phyloP scores from a whole-genome alignment of 805 yeast genomes.

The Candida oleophila region DNA sequence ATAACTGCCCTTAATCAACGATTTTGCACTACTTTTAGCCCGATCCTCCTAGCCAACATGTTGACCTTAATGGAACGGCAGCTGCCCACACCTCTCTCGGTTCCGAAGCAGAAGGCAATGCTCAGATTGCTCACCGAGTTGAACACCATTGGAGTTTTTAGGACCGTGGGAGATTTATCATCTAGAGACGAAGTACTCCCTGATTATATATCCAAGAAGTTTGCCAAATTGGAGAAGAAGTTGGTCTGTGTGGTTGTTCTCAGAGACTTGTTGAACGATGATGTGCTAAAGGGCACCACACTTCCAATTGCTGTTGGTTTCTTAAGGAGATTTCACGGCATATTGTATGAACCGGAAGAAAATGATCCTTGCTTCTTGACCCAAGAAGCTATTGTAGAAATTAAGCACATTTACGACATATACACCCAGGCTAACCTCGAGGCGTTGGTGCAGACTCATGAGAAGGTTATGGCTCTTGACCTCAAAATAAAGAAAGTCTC shows the following conservation, averaged over 20 bases:
- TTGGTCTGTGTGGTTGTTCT: conserved; percentile 20
- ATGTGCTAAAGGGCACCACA: conserved; percentile 26
- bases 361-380: neutral
- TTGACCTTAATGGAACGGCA: conserved; percentile 36
- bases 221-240: conserved; percentile 15
- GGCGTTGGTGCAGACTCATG: conserved; percentile 33
- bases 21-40: conserved; percentile 55
- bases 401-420: conserved; percentile 38
- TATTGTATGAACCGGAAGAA: conserved; percentile 28
- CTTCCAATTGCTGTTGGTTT: conserved; percentile 46
- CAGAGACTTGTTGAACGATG: conserved; percentile 28
- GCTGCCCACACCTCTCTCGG: conserved; percentile 7
- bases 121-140: conserved; percentile 58
- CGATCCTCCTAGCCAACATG: conserved; percentile 42
- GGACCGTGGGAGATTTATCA: conserved; percentile 40
- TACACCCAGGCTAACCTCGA: conserved; percentile 45
- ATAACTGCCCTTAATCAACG: conserved; percentile 77
- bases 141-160: conserved; percentile 54
- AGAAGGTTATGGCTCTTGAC: conserved; percentile 26
- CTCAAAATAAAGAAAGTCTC: conserved; percentile 51
- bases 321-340: conserved; percentile 42
- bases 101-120: conserved; percentile 23
- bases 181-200: conserved; percentile 41
- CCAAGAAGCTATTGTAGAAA: conserved; percentile 10
- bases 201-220: conserved; percentile 34